Percentiles rank a stretch among this genome's conserved stretches.
Evolutionary conservation across 2,329 filamentous ascomycete genomes (phyloP).

Genomic region (Colletotrichum horii): DNA sequence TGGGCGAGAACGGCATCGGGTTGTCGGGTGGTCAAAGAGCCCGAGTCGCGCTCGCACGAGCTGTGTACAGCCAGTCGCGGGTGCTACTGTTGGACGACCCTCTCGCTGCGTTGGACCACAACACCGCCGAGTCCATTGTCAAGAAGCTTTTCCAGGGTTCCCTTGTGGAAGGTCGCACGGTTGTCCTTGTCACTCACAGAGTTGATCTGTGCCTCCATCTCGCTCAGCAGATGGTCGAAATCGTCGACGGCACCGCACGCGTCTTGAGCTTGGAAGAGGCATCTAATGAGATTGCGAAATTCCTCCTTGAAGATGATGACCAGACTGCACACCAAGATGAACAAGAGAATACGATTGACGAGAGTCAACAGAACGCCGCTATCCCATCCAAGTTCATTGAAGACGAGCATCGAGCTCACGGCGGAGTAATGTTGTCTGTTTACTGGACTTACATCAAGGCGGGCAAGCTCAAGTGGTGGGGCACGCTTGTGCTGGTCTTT

Average conservation of each 20-base stretch:
- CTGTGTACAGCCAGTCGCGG: slow-evolving; percentile 62
- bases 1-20: slow-evolving; percentile 68
- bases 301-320: slow-evolving; percentile 23
- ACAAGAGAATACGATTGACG: slow-evolving; percentile 28
- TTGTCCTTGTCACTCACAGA: slow-evolving; percentile 80
- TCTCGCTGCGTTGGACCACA: slow-evolving; percentile 66
- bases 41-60: slow-evolving; percentile 66
- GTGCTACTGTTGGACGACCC: slow-evolving; percentile 68
- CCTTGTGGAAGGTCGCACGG: slow-evolving; percentile 67
- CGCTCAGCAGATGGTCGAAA: slow-evolving; percentile 75
- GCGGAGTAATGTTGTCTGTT: slow-evolving; percentile 75
- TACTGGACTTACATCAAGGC: slow-evolving; percentile 89
- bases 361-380: slow-evolving; percentile 52
- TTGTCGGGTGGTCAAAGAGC: slow-evolving; percentile 69
- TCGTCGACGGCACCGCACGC: slow-evolving; percentile 64
- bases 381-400: slow-evolving; percentile 79
- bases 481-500: slow-evolving; percentile 66
- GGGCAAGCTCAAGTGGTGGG: slow-evolving; percentile 78
- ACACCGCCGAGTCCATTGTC: slow-evolving; percentile 67
- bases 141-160: slow-evolving; percentile 64
- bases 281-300: slow-evolving; percentile 34
- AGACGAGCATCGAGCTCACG: slow-evolving; percentile 76
- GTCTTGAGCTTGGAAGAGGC: slow-evolving; percentile 51
- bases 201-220: slow-evolving; percentile 79
- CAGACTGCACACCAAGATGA: slow-evolving; percentile 35